Percentiles rank a stretch among this genome's conserved stretches.
phyloP scores from a whole-genome alignment of 2,329 filamentous ascomycete genomes.

The Sphaerulina populicola region DNA sequence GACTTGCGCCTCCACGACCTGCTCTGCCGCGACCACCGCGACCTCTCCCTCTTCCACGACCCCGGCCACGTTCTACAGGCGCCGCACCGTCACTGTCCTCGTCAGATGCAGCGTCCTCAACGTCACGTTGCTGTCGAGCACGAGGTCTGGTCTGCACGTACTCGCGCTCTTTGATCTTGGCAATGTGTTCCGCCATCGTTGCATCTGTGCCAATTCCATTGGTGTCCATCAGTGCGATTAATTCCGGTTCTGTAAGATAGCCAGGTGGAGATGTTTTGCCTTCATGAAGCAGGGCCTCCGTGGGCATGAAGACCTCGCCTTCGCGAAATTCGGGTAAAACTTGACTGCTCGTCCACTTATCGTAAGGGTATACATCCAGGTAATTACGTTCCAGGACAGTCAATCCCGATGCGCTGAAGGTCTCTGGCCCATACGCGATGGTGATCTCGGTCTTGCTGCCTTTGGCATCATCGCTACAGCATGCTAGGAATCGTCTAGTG shows the following conservation, averaged over 20 bases:
- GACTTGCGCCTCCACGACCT: slow-evolving; percentile 43
- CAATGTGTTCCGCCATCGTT: slow-evolving; percentile 97
- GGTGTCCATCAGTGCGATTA: slow-evolving; percentile 94
- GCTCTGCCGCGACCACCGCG: slow-evolving; percentile 38
- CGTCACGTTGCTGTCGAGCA: slow-evolving; percentile 26
- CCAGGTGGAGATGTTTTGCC: slow-evolving; percentile 79
- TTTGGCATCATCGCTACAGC: slow-evolving; percentile 88
- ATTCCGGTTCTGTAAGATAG: slow-evolving; percentile 88
- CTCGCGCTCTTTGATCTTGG: slow-evolving; percentile 82
- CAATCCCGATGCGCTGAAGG: slow-evolving; percentile 73
- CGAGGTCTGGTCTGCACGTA: slow-evolving; percentile 65
- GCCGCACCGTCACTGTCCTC: slow-evolving; percentile 33
- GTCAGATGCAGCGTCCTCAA: slow-evolving; percentile 22
- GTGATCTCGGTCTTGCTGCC: slow-evolving; percentile 79
- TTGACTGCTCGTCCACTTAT: slow-evolving; percentile 86
- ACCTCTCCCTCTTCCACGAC: slow-evolving; percentile 35
- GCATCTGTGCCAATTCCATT: slow-evolving; percentile 98
- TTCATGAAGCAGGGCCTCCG: slow-evolving; percentile 79
- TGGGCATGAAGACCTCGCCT: slow-evolving; percentile 77
- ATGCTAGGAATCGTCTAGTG: slow-evolving; percentile 82
- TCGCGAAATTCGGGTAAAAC: slow-evolving; percentile 70
- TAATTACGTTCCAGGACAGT: slow-evolving; percentile 85
- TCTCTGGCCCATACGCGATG: slow-evolving; percentile 73
- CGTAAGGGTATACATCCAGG: slow-evolving; percentile 89
- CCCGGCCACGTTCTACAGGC: slow-evolving; percentile 29